Percentiles rank a stretch among this genome's conserved stretches.
These are phyloP conservation scores for Suaeda aralocaspica DNA, from an alignment of 148 eudicot genomes.

Conservation along the genomic window DNA sequence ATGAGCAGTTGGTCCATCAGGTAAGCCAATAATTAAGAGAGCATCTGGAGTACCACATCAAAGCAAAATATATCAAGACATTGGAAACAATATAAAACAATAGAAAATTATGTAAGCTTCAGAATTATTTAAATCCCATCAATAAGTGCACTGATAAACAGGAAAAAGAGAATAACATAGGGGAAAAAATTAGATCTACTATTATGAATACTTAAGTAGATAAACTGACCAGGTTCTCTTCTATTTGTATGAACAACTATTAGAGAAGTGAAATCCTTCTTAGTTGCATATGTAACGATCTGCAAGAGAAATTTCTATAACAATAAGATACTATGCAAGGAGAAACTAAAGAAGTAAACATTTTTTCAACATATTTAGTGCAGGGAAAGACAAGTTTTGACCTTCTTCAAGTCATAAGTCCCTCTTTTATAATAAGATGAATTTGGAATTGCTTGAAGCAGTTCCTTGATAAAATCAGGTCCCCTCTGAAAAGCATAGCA, in stretches of 20 bases:
- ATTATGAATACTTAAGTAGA: not conserved
- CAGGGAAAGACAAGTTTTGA: constrained; percentile 13
- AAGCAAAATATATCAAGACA: not conserved
- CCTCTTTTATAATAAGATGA: constrained; percentile 82
- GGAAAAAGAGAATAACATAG: not conserved
- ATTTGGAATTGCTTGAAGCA: constrained; percentile 77
- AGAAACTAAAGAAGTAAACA: not conserved
- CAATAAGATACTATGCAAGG: constrained; percentile 1
- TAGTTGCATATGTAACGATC: constrained; percentile 81
- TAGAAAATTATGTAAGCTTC: not conserved
- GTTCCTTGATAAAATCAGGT: constrained; percentile 75
- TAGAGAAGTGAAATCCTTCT: constrained; percentile 77
- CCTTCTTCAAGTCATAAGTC: constrained; percentile 88
- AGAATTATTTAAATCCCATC: not conserved
- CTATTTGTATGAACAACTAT: constrained; percentile 89
- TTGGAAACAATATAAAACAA: not conserved
- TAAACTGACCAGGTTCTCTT: constrained; percentile 74
- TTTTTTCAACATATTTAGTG: not conserved
- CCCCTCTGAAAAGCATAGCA: constrained; percentile 56
- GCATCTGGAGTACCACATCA: constrained; percentile 50
- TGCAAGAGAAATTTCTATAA: constrained; percentile 12
- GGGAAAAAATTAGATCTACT: not conserved
- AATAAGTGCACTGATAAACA: not conserved
- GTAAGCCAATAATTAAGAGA: constrained; percentile 69
- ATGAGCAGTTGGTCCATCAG: constrained; percentile 98